Base-by-base conservation (phyloP, 306 rosid species). In the Ammopiptanthus mongolicus region DNA sequence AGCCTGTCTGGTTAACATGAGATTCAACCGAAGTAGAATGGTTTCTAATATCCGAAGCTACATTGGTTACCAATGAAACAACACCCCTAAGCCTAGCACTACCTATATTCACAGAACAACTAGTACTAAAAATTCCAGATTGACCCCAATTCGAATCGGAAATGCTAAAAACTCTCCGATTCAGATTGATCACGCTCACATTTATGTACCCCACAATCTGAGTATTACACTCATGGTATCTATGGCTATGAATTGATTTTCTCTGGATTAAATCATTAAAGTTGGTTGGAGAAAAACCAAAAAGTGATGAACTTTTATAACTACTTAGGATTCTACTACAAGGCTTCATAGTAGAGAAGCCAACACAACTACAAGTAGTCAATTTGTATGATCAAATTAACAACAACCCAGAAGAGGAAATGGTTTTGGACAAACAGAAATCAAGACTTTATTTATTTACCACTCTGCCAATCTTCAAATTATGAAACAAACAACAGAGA, bases 1-100 rank as follows among this genome's bases (percentile, higher is more conserved):
- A 86, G 85, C 83, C 83, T 70, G 82, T 72, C 59, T 87, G 88
- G 65, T 86, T 87, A 78, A 72, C 87, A 83, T 59, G 84, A 82
- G 88, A 66, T 19, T 91, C 98, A 61, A 77, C 87, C 15, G 91
- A 89, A 5, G 98, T 93, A 13, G 96, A 93, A 29, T 88, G 87
- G 41, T 86, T 89, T 80, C 91, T 85, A 85, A 84, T 62, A 86
- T 91, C 81, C 4, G 91, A 93, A 5, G 91, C 89, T 74, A 91
- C 91, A 62, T 86, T 83, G 12, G 88, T 55, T 52, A 82, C 76
- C 66, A 84, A 80, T 22, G 78, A 81, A 56, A 41, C 47, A 77
- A 82, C 78, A 37, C 42, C 2, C 77, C 91, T 86, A 36, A 77
- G 83, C 65, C 90, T 71, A 78, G 53, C 42, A 34, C 73, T 66